These are phyloP conservation scores for Pyricularia sp. DNA, from an alignment of 2,329 filamentous ascomycete genomes.

Conservation along the genomic window DNA sequence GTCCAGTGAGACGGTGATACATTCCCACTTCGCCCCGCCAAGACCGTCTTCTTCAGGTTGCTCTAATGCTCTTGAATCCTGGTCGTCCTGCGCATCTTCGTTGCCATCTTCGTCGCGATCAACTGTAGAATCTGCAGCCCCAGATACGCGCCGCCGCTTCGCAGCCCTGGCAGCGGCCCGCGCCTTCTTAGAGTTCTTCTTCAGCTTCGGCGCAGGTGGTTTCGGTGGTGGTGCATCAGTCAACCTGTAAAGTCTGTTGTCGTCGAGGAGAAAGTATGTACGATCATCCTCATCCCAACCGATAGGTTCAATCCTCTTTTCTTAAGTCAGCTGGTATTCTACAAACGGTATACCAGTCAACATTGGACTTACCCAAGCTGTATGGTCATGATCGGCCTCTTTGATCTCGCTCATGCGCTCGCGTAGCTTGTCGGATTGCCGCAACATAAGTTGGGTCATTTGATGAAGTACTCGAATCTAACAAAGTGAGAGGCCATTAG, in stretches of 20 bases:
- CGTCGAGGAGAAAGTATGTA: slow-evolving; percentile 83
- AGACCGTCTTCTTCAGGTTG: slow-evolving; percentile 47
- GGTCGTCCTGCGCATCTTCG: slow-evolving; percentile 12
- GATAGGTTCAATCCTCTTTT: slow-evolving; percentile 64
- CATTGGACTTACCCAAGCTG: slow-evolving; percentile 63
- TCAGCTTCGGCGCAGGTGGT: slow-evolving; percentile 45
- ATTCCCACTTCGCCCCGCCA: slow-evolving; percentile 81
- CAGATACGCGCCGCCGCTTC: slow-evolving; percentile 59
- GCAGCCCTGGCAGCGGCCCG: slow-evolving; percentile 56
- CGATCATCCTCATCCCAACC: slow-evolving; percentile 87
- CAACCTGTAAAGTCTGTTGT: slow-evolving; percentile 83
- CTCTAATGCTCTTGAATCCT: slow-evolving; percentile 10
- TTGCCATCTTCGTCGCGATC: slow-evolving; percentile 27
- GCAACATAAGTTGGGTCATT: slow-evolving; percentile 80
- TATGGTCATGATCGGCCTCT: slow-evolving; percentile 78
- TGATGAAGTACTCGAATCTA: slow-evolving; percentile 75
- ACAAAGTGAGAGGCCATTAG: slow-evolving; percentile 1
- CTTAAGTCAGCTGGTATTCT: slow-evolving; percentile 14
- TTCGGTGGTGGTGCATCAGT: slow-evolving; percentile 62
- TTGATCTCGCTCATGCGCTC: slow-evolving; percentile 77
- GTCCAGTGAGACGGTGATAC: slow-evolving; percentile 69
- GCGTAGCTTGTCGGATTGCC: slow-evolving; percentile 77
- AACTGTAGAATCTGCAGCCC: slow-evolving; percentile 23
- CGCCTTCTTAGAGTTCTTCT: slow-evolving; percentile 55
- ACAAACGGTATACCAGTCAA: slow-evolving; percentile 11